phyloP scores from a whole-genome alignment of 1,284 basidiomycete genomes.

The Acaromyces ingoldii region DNA sequence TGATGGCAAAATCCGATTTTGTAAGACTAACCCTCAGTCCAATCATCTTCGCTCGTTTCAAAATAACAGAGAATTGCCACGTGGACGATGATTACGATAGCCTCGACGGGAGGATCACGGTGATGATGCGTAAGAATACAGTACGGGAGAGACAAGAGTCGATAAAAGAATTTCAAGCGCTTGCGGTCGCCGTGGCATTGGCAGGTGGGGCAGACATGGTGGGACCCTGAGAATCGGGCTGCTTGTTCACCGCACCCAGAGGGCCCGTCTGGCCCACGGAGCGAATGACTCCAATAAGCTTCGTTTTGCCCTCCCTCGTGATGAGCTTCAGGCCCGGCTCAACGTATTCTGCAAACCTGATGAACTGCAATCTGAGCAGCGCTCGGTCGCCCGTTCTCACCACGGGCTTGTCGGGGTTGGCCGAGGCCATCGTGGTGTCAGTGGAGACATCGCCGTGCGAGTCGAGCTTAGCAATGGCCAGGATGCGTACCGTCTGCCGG shows the following conservation, averaged over 20 bases:
- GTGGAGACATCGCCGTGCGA: constrained; percentile 1
- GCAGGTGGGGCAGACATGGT: too few relatives aligned
- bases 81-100: too few relatives aligned
- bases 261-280: constrained; percentile 31
- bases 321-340: constrained; percentile 48
- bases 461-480: constrained; percentile 42
- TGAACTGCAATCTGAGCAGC: constrained; percentile 41
- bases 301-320: constrained; percentile 45
- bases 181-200: too few relatives aligned
- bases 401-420: constrained; percentile 31
- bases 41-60: too few relatives aligned
- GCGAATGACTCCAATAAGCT: constrained; percentile 43
- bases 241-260: constrained; percentile 10
- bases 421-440: not conserved
- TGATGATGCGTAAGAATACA: too few relatives aligned
- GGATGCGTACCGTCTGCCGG: constrained; percentile 47
- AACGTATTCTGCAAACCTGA: constrained; percentile 40
- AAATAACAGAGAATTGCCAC: too few relatives aligned
- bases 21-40: too few relatives aligned
- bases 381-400: constrained; percentile 48
- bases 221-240: too few relatives aligned
- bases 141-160: too few relatives aligned
- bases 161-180: too few relatives aligned
- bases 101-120: too few relatives aligned
- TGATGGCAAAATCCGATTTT: too few relatives aligned